Base-by-base conservation (phyloP, 768 basidiomycete genomes). In the Mycena galericulata region DNA sequence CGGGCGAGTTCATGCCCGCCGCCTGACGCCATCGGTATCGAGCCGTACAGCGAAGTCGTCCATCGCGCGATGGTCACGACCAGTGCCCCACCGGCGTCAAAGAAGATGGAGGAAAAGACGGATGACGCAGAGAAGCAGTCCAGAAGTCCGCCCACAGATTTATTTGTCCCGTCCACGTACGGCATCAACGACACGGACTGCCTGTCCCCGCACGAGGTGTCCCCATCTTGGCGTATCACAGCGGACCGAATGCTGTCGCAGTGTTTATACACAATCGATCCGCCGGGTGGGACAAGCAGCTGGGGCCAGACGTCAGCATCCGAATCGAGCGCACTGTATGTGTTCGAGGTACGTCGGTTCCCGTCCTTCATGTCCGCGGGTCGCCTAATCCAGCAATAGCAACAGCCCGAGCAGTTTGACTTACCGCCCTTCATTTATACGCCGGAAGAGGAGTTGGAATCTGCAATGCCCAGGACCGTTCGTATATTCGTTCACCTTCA, bases 1-100 rank as follows among this genome's bases (percentile, higher is more conserved):
- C 70, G 70, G 15, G 70, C 70, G 41, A 51, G 36, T 27, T 71
- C 70, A 29, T 71, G 70, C 41, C 70, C 66, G 10, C 70, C 70
- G 11, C 26, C 57, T 17, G 70, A 53, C 2, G 32, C 70, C 6
- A 29, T 71, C 17, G 12, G 40, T 20, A 30, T 71, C 40, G 66
- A 63, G 20, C 66, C 70, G 7, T 67, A 71, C 58, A 71, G 22
- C 46, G 66, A 71, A 32, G 27, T 7, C 1, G 6, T 71, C n/a
- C 62, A 67, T 40, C 70, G 70, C 5, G 24, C 55, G 24, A 60
- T 65, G 50, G 68, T 64, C 49, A 56, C 58, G 5, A 60, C 50
- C 49, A 47, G 29, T 34, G n/a, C 32, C 20, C 20, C 34, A 20
- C 60, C 34, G 22, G 11, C 17, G 20, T 6, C 53, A 18, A 24